These are phyloP conservation scores for Lichtheimia corymbifera DNA, from an alignment of 371 early-diverging fungal species.

Conservation along the genomic window DNA sequence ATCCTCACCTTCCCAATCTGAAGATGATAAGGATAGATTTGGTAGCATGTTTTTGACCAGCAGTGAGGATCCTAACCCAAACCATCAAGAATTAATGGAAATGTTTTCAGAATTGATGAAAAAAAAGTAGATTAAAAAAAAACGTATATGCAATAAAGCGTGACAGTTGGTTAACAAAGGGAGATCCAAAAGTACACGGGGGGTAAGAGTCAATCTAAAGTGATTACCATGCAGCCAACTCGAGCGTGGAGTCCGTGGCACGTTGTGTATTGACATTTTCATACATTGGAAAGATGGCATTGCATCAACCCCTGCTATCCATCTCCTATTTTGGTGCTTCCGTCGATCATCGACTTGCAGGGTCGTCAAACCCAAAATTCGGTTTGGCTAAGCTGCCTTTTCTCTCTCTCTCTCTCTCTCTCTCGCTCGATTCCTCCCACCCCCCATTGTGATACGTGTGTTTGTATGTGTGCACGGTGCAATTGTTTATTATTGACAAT, in stretches of 20 bases:
- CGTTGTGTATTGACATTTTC: constrained; percentile 18
- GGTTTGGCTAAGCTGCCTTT: neutral
- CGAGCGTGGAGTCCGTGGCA: constrained; percentile 17
- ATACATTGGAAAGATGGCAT: constrained; percentile 3
- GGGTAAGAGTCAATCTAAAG: neutral
- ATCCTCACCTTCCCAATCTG: neutral
- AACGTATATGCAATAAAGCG: constrained; percentile 4
- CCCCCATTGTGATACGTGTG: too few species aligned
- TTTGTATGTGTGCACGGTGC: constrained; percentile 11
- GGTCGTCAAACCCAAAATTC: constrained; percentile 18
- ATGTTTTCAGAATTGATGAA: constrained; percentile 4
- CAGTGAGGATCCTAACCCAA: constrained; percentile 15
- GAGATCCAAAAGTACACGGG: neutral
- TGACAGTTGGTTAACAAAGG: neutral
- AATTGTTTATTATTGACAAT: constrained; percentile 6
- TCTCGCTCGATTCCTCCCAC: too few species aligned
- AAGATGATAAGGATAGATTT: neutral
- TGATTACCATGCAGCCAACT: constrained; percentile 13
- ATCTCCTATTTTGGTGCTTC: neutral
- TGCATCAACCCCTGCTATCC: neutral
- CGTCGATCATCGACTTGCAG: constrained; percentile 24
- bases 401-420: neutral
- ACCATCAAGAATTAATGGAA: constrained; percentile 16
- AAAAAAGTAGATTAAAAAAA: neutral
- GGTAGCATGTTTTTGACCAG: constrained; percentile 25